Percentiles rank a stretch among this genome's conserved stretches.
phyloP scores from a whole-genome alignment of 495 filamentous ascomycete species.

The Apodospora peruviana region DNA sequence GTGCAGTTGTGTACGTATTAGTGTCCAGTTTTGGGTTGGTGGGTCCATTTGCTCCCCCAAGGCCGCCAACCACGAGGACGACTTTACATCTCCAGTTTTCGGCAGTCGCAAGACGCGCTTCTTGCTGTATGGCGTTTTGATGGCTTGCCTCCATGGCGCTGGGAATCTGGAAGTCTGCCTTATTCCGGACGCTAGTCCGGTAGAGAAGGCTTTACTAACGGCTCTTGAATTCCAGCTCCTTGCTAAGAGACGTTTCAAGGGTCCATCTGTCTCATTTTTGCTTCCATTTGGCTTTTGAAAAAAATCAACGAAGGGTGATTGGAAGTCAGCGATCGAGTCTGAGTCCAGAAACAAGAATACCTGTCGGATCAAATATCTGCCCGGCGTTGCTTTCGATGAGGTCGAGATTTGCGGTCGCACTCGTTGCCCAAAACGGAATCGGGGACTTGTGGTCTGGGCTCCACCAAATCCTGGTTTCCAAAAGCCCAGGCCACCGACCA shows the following conservation, averaged over 20 bases:
- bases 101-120: not conserved
- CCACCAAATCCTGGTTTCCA: too few relatives aligned
- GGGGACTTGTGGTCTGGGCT: too few relatives aligned
- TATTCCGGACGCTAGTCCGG: not conserved
- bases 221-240: constrained; percentile 1
- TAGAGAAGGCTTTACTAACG: constrained; percentile 3
- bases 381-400: not conserved
- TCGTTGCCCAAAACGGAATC: constrained; percentile 21
- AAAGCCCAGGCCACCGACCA: too few relatives aligned
- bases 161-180: not conserved
- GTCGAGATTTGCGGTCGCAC: constrained; percentile 11
- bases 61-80: too few relatives aligned
- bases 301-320: not conserved
- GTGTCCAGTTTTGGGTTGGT: too few relatives aligned
- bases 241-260: not conserved
- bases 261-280: too few relatives aligned
- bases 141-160: not conserved
- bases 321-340: too few relatives aligned
- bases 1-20: too few relatives aligned
- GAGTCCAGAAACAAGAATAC: too few relatives aligned
- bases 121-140: constrained; percentile 1
- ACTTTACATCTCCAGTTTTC: not conserved
- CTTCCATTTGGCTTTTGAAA: not conserved
- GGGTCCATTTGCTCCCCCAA: too few relatives aligned
- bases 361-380: not conserved